Conservation (phyloP, 2,329 filamentous ascomycete genomes). For the Aspergillus oerlinghausenensis region DNA sequence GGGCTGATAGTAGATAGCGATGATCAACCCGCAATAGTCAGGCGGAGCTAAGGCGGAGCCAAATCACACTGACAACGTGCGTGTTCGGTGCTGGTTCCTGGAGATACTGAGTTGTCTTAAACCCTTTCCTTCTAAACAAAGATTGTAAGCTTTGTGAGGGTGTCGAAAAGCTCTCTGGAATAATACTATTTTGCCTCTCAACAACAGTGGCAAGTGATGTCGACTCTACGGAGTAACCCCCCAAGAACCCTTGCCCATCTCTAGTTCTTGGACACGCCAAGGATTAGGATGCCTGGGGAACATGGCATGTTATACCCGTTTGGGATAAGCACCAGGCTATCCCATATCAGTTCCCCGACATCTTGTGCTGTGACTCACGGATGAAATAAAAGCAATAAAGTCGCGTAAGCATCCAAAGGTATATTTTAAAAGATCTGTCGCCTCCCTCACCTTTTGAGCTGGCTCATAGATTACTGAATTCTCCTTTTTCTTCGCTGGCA, state of each 20-base stretch:
- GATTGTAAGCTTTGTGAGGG: not conserved
- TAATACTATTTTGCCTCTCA: not conserved
- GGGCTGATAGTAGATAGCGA: slow-evolving; percentile 14
- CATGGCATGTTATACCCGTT: not conserved
- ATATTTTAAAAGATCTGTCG: no score
- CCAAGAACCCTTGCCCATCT: not conserved
- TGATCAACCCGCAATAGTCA: slow-evolving; percentile 20
- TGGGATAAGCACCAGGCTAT: slow-evolving; percentile 12
- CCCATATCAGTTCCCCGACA: not conserved
- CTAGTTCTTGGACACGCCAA: not conserved
- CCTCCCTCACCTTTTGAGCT: not conserved
- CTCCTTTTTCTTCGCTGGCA: not conserved
- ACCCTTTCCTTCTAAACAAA: not conserved
- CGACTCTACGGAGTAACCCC: not conserved
- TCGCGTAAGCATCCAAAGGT: not conserved
- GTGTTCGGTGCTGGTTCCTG: not conserved
- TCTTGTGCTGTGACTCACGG: not conserved
- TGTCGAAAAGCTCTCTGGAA: not conserved
- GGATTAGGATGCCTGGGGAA: not conserved
- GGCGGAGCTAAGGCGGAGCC: slow-evolving; percentile 18
- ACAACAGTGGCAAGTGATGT: not conserved
- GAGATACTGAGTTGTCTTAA: not conserved
- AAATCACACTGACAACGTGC: slow-evolving; percentile 20
- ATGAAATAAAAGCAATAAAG: not conserved
- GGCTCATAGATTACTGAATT: not conserved